These are phyloP conservation scores for Thermothelomyces thermophilus DNA, from an alignment of 2,329 filamentous ascomycete species.

Conservation along the genomic window DNA sequence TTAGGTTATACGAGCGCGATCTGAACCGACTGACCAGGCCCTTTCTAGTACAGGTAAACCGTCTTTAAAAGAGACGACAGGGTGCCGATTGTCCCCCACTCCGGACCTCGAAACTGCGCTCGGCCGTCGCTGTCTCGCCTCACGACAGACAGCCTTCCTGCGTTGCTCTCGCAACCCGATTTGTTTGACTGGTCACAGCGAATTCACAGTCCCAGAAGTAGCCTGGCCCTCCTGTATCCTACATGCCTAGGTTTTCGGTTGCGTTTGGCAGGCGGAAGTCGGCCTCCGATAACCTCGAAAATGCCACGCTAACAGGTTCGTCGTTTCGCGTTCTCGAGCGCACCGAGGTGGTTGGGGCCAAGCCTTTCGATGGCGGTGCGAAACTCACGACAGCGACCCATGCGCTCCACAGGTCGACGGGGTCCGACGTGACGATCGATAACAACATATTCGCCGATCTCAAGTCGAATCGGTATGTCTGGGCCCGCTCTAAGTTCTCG, in stretches of 20 bases:
- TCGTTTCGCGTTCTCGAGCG: slow-evolving; percentile 56
- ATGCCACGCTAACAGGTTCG: slow-evolving; percentile 43
- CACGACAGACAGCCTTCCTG: not conserved
- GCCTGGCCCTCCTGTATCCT: slow-evolving; percentile 28
- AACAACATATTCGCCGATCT: slow-evolving; percentile 54
- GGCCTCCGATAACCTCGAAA: slow-evolving; percentile 48
- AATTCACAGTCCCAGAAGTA: not conserved
- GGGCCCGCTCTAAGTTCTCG: not conserved
- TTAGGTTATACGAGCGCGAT: not conserved
- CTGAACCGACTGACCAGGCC: not conserved
- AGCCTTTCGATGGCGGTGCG: slow-evolving; percentile 46
- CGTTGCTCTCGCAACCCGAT: not conserved
- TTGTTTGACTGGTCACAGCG: not conserved
- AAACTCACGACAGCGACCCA: slow-evolving; percentile 36
- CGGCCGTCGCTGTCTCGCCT: not conserved
- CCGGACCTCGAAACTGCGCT: not conserved
- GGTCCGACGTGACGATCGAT: slow-evolving; percentile 35
- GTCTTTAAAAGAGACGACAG: too few relatives aligned
- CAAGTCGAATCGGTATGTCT: slow-evolving; percentile 49
- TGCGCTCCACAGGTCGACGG: slow-evolving; percentile 34
- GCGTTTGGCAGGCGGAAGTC: slow-evolving; percentile 55
- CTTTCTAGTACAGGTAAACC: not conserved
- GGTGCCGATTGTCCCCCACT: not conserved
- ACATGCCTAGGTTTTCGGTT: slow-evolving; percentile 58
- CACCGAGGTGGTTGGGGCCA: slow-evolving; percentile 38